These are phyloP conservation scores for Diospyros kaki DNA, from an alignment of 148 eudicot genomes.

Conservation along the genomic window DNA sequence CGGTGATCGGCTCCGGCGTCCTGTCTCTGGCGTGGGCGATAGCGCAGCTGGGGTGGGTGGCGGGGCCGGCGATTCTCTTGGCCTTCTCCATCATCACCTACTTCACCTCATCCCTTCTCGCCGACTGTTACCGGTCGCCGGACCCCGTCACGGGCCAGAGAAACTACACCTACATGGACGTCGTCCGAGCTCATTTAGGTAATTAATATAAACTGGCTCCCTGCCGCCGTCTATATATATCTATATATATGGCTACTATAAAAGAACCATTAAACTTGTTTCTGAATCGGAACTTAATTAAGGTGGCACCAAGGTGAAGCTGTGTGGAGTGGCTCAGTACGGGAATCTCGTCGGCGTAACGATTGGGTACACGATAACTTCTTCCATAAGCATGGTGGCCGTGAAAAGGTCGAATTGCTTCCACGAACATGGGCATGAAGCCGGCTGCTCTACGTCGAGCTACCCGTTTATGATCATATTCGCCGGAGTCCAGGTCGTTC, in stretches of 20 bases:
- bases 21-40: slow-evolving; percentile 88
- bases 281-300: neutral
- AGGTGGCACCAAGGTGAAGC: slow-evolving; percentile 77
- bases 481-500: slow-evolving; percentile 57
- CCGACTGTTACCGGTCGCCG: slow-evolving; percentile 73
- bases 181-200: slow-evolving; percentile 82
- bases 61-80: slow-evolving; percentile 63
- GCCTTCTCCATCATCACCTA: slow-evolving; percentile 71
- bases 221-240: neutral
- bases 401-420: slow-evolving; percentile 77
- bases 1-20: slow-evolving; percentile 96
- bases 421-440: slow-evolving; percentile 63
- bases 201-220: neutral
- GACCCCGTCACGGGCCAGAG: slow-evolving; percentile 62
- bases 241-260: neutral
- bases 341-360: slow-evolving; percentile 73
- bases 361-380: slow-evolving; percentile 94
- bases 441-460: slow-evolving; percentile 45
- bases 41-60: slow-evolving; percentile 88
- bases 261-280: neutral
- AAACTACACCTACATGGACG: slow-evolving; percentile 91
- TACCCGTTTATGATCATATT: slow-evolving; percentile 71
- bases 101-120: slow-evolving; percentile 75
- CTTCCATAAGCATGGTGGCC: slow-evolving; percentile 98
- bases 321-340: slow-evolving; percentile 95